phyloP scores from a whole-genome alignment of 2,329 filamentous ascomycete species.

The Trichoderma sp. region DNA sequence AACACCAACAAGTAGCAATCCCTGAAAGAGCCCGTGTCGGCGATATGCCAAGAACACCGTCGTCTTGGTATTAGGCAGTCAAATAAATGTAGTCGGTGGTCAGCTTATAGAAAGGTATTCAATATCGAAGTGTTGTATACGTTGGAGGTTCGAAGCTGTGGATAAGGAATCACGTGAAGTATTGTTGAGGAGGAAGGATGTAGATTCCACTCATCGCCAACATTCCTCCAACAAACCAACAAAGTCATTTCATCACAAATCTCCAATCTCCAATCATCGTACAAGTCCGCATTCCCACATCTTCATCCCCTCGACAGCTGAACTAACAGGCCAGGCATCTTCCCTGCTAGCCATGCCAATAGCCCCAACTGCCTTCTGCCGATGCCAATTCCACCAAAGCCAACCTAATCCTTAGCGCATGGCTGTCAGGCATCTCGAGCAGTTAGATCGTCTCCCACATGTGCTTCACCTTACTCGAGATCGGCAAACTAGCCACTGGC shows the following conservation, averaged over 20 bases:
- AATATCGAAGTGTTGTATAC: neutral
- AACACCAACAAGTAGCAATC: neutral
- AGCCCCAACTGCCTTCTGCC: neutral
- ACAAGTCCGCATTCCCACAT: neutral
- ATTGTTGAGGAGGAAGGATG: neutral
- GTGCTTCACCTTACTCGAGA: neutral
- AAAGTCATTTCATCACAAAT: neutral
- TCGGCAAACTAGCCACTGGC: constrained; percentile 1
- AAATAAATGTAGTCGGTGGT: neutral
- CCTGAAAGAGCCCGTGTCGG: neutral
- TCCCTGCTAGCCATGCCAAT: constrained; percentile 4
- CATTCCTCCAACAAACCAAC: neutral
- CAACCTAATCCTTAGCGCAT: neutral
- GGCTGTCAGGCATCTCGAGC: neutral
- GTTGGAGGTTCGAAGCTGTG: neutral
- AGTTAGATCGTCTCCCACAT: neutral
- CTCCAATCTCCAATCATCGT: neutral
- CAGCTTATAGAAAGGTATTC: neutral
- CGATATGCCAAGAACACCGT: neutral
- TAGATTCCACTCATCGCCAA: neutral
- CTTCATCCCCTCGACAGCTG: neutral
- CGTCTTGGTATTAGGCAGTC: neutral
- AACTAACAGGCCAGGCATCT: neutral
- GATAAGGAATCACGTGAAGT: neutral
- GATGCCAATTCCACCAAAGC: constrained; percentile 13